Percentiles rank a stretch among this genome's conserved stretches.
phyloP scores from a whole-genome alignment of 768 basidiomycete genomes.

The Suillus plorans region DNA sequence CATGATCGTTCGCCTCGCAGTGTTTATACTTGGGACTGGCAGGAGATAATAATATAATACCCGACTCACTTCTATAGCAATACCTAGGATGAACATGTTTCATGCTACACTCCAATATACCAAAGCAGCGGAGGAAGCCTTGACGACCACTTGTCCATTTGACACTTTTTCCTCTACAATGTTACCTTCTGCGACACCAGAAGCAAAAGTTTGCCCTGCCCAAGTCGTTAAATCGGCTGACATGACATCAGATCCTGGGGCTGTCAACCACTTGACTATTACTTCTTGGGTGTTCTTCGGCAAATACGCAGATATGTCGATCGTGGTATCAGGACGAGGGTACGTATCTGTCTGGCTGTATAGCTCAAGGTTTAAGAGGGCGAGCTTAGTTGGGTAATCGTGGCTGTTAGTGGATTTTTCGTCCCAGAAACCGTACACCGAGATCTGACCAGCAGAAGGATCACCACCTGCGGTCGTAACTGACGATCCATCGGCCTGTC shows the following conservation, averaged over 20 bases:
- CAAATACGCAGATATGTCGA: conserved; percentile 47
- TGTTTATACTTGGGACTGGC: background rate
- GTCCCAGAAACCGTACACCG: conserved; percentile 54
- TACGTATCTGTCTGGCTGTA: conserved; percentile 46
- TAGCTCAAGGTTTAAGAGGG: conserved; percentile 49
- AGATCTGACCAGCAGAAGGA: conserved; percentile 45
- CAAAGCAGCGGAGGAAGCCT: conserved; percentile 39
- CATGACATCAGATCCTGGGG: conserved; percentile 49
- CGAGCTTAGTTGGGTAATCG: conserved; percentile 43
- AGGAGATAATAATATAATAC: background rate
- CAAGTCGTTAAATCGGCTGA: conserved; percentile 45
- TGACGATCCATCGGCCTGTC: conserved; percentile 51
- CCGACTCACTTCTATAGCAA: background rate
- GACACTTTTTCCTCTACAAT: conserved; percentile 38
- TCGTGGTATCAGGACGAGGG: conserved; percentile 40
- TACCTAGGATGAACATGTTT: background rate
- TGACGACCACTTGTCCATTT: conserved; percentile 33
- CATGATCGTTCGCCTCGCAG: background rate
- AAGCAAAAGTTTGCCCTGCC: conserved; percentile 47
- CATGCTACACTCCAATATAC: conserved; percentile 23
- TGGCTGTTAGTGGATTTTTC: conserved; percentile 14
- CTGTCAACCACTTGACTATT: conserved; percentile 42
- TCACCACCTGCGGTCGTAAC: conserved; percentile 53
- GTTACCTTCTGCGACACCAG: conserved; percentile 39
- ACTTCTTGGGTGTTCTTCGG: conserved; percentile 25